Base-by-base conservation (phyloP, 169 alveolate genomes). In the Plasmodium adleri region DNA sequence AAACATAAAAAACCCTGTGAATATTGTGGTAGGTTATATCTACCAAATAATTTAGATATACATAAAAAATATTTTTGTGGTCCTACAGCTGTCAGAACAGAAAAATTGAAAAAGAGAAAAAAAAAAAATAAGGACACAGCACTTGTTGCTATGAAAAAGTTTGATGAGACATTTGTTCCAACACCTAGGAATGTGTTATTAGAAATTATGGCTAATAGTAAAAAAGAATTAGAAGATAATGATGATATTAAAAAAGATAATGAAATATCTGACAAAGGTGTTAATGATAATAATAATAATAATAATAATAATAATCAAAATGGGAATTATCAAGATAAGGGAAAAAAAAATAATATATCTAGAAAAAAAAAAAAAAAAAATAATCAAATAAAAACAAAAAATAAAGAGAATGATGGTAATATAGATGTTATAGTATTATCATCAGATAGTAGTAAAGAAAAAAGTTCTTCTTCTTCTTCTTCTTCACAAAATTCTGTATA, bases 51-150 rank as follows among this genome's bases (percentile, higher is more conserved):
- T 88, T 93, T 97, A 47, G 54, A 58, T 17, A 28, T 93, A 49
- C 99, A 97, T 80, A 97, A 94, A 63, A 93, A 88, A 64, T 96
- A 97, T 72, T 95, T 95, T 90, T 97, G 99, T 74, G 99, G 99
- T 0, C 99, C 99, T 3, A 94, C 87, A 26, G 97, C 99, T 6
- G 93, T 85, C 62, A 92, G 97, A 54, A 97, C 98, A 1, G 98
- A 93, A 62, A 96, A 96, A 90, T 97, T 95, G 88, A 88, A 94
- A 67, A 90, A 95, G 85, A 94, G 96, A 66, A 95, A 93, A 72
- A 94, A 95, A 47, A 95, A 87, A 72, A 67, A 87, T 52, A 92
- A 52, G 67, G 93, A 62, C 22, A 64, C 92, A 2, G 93, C 76
- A 45, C 89, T 74, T 10, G 93, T 86, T 59, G 75, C 88, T 49